Base-by-base conservation (phyloP, 805 yeast genomes). In the Kurtzmaniella cleridarum region DNA sequence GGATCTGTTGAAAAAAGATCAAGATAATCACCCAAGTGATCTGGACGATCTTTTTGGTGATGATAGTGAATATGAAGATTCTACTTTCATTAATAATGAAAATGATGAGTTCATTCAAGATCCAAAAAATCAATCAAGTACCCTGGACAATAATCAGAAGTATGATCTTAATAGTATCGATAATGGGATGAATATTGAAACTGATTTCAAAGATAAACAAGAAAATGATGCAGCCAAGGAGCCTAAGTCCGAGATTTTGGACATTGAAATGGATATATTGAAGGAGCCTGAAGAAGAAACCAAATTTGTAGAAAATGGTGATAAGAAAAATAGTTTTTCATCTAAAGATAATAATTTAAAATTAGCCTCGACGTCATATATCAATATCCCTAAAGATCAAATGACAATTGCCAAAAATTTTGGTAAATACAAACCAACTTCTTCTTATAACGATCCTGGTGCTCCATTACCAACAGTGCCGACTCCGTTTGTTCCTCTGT, bases 401-500 rank as follows among this genome's bases (percentile, higher is more conserved):
- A 79, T 79, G 73, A 75, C 79, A 8, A 49, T 76, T 10, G 28
- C 12, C 64, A 71, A 6, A 46, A 48, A 16, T 36, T 42, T 20
- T 20, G 24, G 24, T 8, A 20, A 20, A 20, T 20, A 20, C 8
- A 20, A 20, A 8, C 24, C 24, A 14, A 57, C 67, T 2, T 71
- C 79, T 2, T 81, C 75, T 17, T 84, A 84, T 48, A 76, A 69
- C 35, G 95, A 85, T 54, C 95, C 95, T 0, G 95, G 95, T 32
- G 95, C 95, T 0, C 95, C 95, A 3, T 63, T 79, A 2, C 91
- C 95, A 2, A 47, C 63, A 0, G 60, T 76, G 14, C 71, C 76
- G 0, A 73, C 78, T 5, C 78, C 79, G 2, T 62, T 72, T 0
- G 58, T 72, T 2, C 59, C 63, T 9, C 42, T 47, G 10, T 29